phyloP scores from a whole-genome alignment of 2,329 filamentous ascomycete species.

The Parastagonospora avenae region DNA sequence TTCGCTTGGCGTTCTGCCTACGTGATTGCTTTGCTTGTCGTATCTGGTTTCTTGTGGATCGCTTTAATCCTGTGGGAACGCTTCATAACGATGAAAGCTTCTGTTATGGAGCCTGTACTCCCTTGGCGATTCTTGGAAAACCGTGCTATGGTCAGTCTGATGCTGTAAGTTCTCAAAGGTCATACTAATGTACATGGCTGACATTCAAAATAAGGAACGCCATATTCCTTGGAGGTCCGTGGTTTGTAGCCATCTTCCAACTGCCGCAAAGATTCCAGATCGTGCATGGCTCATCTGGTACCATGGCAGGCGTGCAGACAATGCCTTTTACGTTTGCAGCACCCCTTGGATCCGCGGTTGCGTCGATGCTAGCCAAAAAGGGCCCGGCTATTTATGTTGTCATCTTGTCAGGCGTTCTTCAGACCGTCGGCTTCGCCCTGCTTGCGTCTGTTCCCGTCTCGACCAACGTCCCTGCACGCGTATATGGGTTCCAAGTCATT shows the following conservation, averaged over 20 bases:
- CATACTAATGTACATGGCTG: neutral
- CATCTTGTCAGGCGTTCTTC: no score
- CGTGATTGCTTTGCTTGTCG: neutral
- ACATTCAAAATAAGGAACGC: neutral
- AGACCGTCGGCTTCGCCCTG: no score
- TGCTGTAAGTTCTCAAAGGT: conserved; percentile 1
- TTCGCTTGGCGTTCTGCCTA: neutral
- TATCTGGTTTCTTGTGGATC: neutral
- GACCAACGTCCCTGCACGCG: no score
- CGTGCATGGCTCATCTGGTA: no score
- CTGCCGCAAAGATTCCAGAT: no score
- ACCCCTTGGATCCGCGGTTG: no score
- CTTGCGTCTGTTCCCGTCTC: no score
- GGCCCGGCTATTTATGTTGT: no score
- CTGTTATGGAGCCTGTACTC: conserved; percentile 7
- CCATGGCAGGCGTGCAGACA: no score
- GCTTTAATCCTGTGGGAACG: neutral
- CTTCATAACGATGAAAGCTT: conserved; percentile 1
- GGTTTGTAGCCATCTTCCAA: neutral
- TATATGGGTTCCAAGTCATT: no score
- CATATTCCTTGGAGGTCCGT: neutral
- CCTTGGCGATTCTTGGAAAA: conserved; percentile 14
- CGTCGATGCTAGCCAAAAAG: no score
- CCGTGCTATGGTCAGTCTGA: conserved; percentile 6
- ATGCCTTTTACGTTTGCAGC: no score